A percentile compares a stretch with the other conserved stretches of the same genome.
Evolutionary conservation across 1,139 yeast species (phyloP).

Genomic region (Yamadazyma blattariae): DNA sequence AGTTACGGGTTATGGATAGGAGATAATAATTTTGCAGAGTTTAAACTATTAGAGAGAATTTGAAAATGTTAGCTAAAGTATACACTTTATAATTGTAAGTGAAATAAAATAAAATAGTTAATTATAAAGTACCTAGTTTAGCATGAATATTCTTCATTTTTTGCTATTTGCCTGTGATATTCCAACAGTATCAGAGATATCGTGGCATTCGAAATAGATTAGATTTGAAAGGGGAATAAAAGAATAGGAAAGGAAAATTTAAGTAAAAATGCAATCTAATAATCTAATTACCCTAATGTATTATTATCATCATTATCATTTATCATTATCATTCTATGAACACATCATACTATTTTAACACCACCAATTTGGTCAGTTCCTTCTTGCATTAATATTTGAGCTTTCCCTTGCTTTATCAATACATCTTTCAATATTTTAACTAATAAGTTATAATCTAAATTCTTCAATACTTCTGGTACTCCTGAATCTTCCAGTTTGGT

Average conservation of each 20-base stretch:
- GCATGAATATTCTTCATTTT: too few relatives aligned
- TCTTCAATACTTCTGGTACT: constrained; percentile 53
- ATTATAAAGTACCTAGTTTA: constrained; percentile 11
- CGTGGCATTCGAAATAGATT: too few relatives aligned
- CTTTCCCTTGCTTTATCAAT: constrained; percentile 65
- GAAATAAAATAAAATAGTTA: neutral
- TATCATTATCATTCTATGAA: too few relatives aligned
- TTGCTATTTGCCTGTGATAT: constrained; percentile 7
- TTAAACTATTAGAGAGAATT: too few relatives aligned
- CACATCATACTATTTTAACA: constrained; percentile 53
- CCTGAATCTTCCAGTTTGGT: constrained; percentile 62
- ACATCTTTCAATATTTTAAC: constrained; percentile 51
- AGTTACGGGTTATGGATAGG: neutral
- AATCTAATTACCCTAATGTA: too few relatives aligned
- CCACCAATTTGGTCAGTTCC: constrained; percentile 54
- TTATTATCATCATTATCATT: too few relatives aligned
- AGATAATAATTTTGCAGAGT: too few relatives aligned
- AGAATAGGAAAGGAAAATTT: too few relatives aligned
- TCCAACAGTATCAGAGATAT: constrained; percentile 3
- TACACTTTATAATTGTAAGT: constrained; percentile 20
- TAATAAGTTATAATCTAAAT: constrained; percentile 59
- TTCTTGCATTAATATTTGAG: constrained; percentile 61
- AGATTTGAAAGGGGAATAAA: constrained; percentile 3
- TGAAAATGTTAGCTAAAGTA: constrained; percentile 22
- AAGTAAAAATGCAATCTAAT: too few relatives aligned